Evolutionary conservation across 2,329 filamentous ascomycete species (phyloP).

Genomic region (Curvularia sp.): DNA sequence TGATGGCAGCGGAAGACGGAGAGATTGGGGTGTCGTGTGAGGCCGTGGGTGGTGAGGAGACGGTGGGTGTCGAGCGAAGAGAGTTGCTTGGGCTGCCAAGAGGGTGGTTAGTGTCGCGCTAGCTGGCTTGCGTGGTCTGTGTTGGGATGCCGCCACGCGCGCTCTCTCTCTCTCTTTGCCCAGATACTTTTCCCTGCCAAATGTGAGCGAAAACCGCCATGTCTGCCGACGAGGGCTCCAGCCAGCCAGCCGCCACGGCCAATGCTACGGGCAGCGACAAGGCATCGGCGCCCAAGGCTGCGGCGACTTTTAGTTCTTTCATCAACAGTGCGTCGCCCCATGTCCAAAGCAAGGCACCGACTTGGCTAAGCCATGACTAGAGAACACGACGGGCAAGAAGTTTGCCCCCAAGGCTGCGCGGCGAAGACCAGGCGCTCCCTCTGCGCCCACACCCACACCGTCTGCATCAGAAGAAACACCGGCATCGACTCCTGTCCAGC

Average conservation of each 20-base stretch:
- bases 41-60: slow-evolving; percentile 27
- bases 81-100: slow-evolving; percentile 22
- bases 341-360: slow-evolving; percentile 12
- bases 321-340: slow-evolving; percentile 39
- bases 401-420: slow-evolving; percentile 57
- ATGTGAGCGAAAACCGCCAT: slow-evolving; percentile 23
- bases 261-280: slow-evolving; percentile 25
- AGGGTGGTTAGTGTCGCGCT: slow-evolving; percentile 18
- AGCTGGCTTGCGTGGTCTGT: slow-evolving; percentile 15
- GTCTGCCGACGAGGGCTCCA: slow-evolving; percentile 36
- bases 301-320: slow-evolving; percentile 37
- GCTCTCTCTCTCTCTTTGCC: neutral
- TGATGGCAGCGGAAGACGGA: slow-evolving; percentile 19
- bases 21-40: slow-evolving; percentile 37
- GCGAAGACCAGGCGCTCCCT: slow-evolving; percentile 50
- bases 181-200: slow-evolving; percentile 2
- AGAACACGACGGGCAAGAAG: slow-evolving; percentile 56
- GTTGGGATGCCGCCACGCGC: slow-evolving; percentile 16
- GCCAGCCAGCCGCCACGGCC: slow-evolving; percentile 19
- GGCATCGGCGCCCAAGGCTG: slow-evolving; percentile 22
- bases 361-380: slow-evolving; percentile 27
- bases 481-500: slow-evolving; percentile 21
- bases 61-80: slow-evolving; percentile 28
- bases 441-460: slow-evolving; percentile 18
- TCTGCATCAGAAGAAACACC: slow-evolving; percentile 1